A percentile compares a stretch with the other conserved stretches of the same genome.
phyloP scores from a whole-genome alignment of 2,329 filamentous ascomycete species.

The Epichloe glyceriae region DNA sequence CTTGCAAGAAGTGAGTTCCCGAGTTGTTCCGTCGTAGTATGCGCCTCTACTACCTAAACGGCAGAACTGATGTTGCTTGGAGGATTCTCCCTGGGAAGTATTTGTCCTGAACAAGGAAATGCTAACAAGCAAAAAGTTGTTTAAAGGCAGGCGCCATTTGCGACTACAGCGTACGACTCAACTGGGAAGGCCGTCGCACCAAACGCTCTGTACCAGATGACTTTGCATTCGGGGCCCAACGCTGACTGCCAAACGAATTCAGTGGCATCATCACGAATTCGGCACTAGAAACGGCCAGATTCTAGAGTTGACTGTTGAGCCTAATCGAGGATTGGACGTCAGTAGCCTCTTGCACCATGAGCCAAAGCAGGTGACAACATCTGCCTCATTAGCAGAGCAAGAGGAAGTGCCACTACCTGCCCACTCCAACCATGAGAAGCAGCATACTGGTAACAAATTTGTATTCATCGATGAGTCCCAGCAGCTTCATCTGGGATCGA shows the following conservation, averaged over 20 bases:
- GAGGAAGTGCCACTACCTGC: background rate
- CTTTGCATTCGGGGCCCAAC: background rate
- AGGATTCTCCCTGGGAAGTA: too few relatives aligned
- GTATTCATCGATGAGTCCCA: constrained; percentile 5
- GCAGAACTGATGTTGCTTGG: background rate
- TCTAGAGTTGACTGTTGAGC: background rate
- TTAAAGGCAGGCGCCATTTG: constrained; percentile 58
- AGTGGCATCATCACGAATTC: constrained; percentile 1
- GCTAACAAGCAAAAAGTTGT: constrained; percentile 31
- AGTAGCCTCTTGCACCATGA: background rate
- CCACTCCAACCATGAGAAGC: background rate
- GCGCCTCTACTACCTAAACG: background rate
- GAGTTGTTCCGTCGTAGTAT: background rate
- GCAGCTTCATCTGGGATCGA: background rate
- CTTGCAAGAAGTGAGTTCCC: constrained; percentile 47
- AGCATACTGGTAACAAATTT: background rate
- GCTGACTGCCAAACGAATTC: background rate
- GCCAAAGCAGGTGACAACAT: background rate
- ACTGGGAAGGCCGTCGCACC: constrained; percentile 56
- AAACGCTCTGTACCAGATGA: constrained; percentile 7
- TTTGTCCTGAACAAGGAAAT: background rate
- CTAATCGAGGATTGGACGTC: background rate
- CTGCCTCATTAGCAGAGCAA: background rate
- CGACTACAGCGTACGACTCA: constrained; percentile 70
- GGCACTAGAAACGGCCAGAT: background rate